These are phyloP conservation scores for Phytophthora tubulina DNA, from an alignment of 352 stramenopile genomes.

Conservation along the genomic window DNA sequence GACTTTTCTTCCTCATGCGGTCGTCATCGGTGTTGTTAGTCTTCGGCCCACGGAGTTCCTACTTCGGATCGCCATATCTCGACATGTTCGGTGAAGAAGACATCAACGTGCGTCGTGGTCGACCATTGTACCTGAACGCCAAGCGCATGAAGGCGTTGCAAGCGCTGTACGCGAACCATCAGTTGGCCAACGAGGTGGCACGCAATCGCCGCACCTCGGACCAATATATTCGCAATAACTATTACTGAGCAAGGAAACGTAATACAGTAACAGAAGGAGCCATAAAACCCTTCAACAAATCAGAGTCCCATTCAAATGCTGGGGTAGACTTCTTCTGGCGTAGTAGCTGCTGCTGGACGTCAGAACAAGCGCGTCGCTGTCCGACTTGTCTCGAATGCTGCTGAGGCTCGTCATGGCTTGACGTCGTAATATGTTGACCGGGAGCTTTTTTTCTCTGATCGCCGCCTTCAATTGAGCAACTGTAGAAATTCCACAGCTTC, in stretches of 20 bases:
- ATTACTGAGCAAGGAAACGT: constrained; percentile 58
- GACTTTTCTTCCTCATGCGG: constrained; percentile 86
- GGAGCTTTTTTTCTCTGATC: no score
- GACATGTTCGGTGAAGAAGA: constrained; percentile 92
- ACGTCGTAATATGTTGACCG: no score
- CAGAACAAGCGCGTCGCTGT: no score
- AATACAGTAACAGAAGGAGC: background rate
- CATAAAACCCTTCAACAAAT: no score
- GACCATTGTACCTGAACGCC: constrained; percentile 77
- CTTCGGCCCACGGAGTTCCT: constrained; percentile 77
- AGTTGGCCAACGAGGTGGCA: constrained; percentile 83
- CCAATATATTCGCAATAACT: constrained; percentile 89
- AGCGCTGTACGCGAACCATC: constrained; percentile 80
- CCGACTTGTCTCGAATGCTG: no score
- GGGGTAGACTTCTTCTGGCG: no score
- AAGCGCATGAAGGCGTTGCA: constrained; percentile 81
- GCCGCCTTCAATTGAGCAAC: no score
- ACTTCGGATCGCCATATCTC: constrained; percentile 88
- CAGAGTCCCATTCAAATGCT: no score
- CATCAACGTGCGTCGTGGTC: constrained; percentile 81
- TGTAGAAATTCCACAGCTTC: no score
- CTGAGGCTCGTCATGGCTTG: no score
- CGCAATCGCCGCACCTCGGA: constrained; percentile 87
- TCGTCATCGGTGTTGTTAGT: constrained; percentile 83
- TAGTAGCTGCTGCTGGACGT: no score